Evolutionary conservation across 345 rosid genomes (phyloP), one percentile per base, ranked within the genome.

Genomic region (thale cress (Arabidopsis thaliana)): DNA sequence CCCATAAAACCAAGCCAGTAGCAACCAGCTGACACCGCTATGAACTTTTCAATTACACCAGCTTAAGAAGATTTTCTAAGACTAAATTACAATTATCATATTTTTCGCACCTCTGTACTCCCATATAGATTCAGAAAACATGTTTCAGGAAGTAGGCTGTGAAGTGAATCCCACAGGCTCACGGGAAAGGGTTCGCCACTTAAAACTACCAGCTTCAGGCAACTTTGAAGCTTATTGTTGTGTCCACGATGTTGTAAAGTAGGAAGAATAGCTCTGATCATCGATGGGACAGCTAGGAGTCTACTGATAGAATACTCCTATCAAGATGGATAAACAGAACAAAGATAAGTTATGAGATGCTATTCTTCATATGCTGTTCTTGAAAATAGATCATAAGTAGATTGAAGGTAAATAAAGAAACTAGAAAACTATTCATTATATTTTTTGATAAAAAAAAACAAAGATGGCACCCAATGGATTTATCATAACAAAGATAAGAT

Each of bases 121-220:
- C 99, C 99, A 81, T 90, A 95, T 58, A 95, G 78, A 80, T 95
- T 95, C 74, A 95, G 79, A 68, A 92, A 82, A 80, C 86, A 77
- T 61, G 89, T 88, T 50, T 82, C 73, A 8, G 97, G 93, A 59
- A 92, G 86, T 77, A 88, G 80, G 46, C 52, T 79, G 7, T 87
- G 80, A 70, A 95, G 89, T 72, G 74, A 80, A 74, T 85, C 74
- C 99, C 97, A 95, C 79, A 95, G 83, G 81, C 87, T 81, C 75
- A 95, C 40, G 59, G 89, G 84, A 69, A 95, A 83, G 20, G 81
- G 80, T 92, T 95, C 99, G 20, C 99, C 99, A 71, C 97, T 95
- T 46, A 95, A 81, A 65, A 95, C 78, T 60, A 95, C 74, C 81
- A 95, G 78, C 81, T 87, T 87, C 81, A 95, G 79, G 41, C 96